Conservation (phyloP, 306 rosid genomes). For the Lablab purpureus region DNA sequence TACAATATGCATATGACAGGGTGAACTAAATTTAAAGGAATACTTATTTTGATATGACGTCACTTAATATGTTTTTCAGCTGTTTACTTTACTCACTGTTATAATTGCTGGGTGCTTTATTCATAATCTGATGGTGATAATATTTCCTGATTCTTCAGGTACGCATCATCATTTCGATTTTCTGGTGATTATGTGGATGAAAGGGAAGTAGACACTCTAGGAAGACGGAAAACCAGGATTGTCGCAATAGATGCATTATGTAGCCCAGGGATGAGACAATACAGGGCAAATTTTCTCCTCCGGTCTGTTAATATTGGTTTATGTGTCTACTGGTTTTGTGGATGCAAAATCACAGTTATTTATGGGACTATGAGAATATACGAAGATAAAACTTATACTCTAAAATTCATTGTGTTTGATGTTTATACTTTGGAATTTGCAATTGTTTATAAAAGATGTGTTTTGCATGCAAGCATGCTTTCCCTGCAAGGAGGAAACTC, state of each 20-base stretch:
- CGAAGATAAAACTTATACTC: constrained; percentile 3
- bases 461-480: constrained; percentile 12
- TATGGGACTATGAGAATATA: background rate
- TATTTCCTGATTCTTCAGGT: constrained; percentile 62
- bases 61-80: constrained; percentile 17
- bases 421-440: constrained; percentile 28
- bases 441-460: constrained; percentile 10
- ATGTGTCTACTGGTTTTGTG: constrained; percentile 30
- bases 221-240: constrained; percentile 82
- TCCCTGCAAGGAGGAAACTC: constrained; percentile 12
- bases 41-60: constrained; percentile 19
- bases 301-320: constrained; percentile 65
- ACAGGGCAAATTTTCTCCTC: constrained; percentile 64
- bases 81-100: constrained; percentile 13
- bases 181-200: constrained; percentile 76
- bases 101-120: constrained; percentile 26
- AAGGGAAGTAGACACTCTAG: constrained; percentile 62
- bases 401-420: constrained; percentile 14
- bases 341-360: background rate
- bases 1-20: constrained; percentile 19
- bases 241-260: constrained; percentile 90
- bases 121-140: constrained; percentile 42
- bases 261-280: constrained; percentile 81
- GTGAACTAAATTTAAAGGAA: background rate
- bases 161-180: constrained; percentile 84